Evolutionary conservation across 139 green algal species (phyloP).

Genomic region (Limnomonas spitsbergensis): DNA sequence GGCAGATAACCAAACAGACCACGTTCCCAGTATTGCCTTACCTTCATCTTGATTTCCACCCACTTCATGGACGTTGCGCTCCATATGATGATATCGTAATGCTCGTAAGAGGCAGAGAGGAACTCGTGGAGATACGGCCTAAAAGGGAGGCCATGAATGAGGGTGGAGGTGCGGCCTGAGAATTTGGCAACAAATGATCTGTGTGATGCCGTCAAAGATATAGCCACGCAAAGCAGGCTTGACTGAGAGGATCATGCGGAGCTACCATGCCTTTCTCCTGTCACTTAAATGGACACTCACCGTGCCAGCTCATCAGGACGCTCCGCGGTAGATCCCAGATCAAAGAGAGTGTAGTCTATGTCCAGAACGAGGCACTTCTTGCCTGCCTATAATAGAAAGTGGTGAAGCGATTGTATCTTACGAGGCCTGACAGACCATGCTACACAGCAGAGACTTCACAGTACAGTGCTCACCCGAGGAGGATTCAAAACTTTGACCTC

Average conservation of each 20-base stretch:
- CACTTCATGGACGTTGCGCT: conserved; percentile 86
- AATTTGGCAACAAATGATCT: conserved; percentile 3
- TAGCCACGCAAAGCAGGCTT: too few relatives aligned
- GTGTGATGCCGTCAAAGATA: too few relatives aligned
- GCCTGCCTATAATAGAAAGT: conserved; percentile 33
- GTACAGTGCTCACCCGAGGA: conserved; percentile 40
- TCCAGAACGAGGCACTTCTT: conserved; percentile 93
- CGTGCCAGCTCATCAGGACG: conserved; percentile 79
- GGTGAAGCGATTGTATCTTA: conserved; percentile 1
- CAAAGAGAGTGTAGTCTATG: conserved; percentile 98
- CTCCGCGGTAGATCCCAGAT: conserved; percentile 82
- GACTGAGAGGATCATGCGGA: too few relatives aligned
- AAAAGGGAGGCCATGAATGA: too few relatives aligned
- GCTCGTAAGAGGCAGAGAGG: conserved; percentile 65
- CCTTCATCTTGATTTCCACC: conserved; percentile 88
- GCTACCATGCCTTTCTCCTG: too few relatives aligned
- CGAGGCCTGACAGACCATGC: conserved; percentile 2
- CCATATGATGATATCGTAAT: conserved; percentile 93
- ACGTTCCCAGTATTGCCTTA: conserved; percentile 17
- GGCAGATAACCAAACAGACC: neutral
- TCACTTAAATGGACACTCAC: too few relatives aligned
- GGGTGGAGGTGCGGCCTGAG: too few relatives aligned
- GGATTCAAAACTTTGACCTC: conserved; percentile 72
- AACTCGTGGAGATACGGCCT: conserved; percentile 86
- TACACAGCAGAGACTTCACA: neutral